Conservation (phyloP, 1,139 yeast genomes). For the Scheffersomyces quercinus region DNA sequence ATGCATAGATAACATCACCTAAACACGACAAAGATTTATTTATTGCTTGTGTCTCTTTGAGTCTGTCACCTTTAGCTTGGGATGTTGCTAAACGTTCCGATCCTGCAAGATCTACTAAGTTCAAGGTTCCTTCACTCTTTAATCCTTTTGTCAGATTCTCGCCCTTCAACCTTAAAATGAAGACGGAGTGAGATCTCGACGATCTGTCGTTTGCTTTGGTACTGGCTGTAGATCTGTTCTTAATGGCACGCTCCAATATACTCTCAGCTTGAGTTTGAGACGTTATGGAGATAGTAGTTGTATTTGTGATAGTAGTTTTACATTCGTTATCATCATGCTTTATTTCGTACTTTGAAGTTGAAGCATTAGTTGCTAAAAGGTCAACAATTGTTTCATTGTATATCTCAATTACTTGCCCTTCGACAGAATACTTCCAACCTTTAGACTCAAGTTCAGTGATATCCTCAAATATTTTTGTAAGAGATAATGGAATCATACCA, state of each 20-base stretch:
- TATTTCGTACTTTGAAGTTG: slow-evolving; percentile 58
- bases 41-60: slow-evolving; percentile 86
- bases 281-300: slow-evolving; percentile 50
- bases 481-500: slow-evolving; percentile 84
- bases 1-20: slow-evolving; percentile 86
- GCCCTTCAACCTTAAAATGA: slow-evolving; percentile 64
- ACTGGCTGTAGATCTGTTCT: slow-evolving; percentile 75
- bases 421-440: slow-evolving; percentile 68
- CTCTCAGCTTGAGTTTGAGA: slow-evolving; percentile 51
- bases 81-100: slow-evolving; percentile 81
- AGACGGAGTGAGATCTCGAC: slow-evolving; percentile 68
- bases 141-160: slow-evolving; percentile 51
- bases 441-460: slow-evolving; percentile 47
- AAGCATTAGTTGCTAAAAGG: slow-evolving; percentile 41
- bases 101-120: slow-evolving; percentile 83
- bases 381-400: slow-evolving; percentile 84
- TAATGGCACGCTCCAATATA: slow-evolving; percentile 55
- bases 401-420: slow-evolving; percentile 84
- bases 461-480: slow-evolving; percentile 68
- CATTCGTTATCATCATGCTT: slow-evolving; percentile 61
- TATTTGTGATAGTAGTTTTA: slow-evolving; percentile 61
- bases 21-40: slow-evolving; percentile 85
- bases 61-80: slow-evolving; percentile 75
- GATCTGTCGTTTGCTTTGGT: slow-evolving; percentile 83
- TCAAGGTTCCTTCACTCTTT: slow-evolving; percentile 59